Percentiles rank a stretch among this genome's conserved stretches.
Conservation (phyloP, 2,329 filamentous ascomycete genomes). For the Curvularia lunata region DNA sequence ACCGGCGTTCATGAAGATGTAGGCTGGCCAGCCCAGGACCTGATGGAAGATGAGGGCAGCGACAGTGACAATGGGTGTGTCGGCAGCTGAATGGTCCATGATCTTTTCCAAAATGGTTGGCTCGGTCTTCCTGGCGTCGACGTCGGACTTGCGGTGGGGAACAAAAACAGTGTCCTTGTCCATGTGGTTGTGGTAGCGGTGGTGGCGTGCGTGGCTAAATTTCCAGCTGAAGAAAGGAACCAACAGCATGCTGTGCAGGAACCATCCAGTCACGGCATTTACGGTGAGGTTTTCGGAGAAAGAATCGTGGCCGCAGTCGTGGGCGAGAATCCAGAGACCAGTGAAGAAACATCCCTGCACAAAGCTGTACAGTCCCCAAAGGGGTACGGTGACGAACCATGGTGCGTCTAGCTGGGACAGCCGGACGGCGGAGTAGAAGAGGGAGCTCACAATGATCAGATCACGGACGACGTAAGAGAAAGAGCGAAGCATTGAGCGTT, state of each 20-base stretch:
- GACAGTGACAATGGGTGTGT: constrained; percentile 65
- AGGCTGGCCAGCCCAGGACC: constrained; percentile 68
- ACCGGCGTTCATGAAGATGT: constrained; percentile 64
- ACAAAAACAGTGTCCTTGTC: constrained; percentile 44
- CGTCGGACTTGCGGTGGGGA: constrained; percentile 32
- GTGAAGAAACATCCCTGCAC: constrained; percentile 70
- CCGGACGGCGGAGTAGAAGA: constrained; percentile 25
- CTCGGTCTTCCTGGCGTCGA: constrained; percentile 9
- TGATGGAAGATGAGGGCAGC: constrained; percentile 66
- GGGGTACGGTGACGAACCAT: constrained; percentile 20
- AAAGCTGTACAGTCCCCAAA: constrained; percentile 67
- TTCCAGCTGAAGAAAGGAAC: constrained; percentile 66
- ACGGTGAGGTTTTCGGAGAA: constrained; percentile 64
- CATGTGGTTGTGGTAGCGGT: constrained; percentile 16
- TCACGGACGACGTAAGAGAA: constrained; percentile 35
- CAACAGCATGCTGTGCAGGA: constrained; percentile 68
- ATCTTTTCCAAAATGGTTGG: constrained; percentile 23
- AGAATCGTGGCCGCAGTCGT: constrained; percentile 74
- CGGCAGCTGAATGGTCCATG: constrained; percentile 58
- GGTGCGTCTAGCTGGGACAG: constrained; percentile 25
- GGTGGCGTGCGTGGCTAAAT: constrained; percentile 15
- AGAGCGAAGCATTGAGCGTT: constrained; percentile 31
- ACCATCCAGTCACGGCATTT: constrained; percentile 69
- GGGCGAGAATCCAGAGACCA: constrained; percentile 70
- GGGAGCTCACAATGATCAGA: constrained; percentile 25